A percentile compares a stretch with the other conserved stretches of the same genome.
Evolutionary conservation across 1,139 yeast species (phyloP).

Genomic region (Pichia sorboxylosa): DNA sequence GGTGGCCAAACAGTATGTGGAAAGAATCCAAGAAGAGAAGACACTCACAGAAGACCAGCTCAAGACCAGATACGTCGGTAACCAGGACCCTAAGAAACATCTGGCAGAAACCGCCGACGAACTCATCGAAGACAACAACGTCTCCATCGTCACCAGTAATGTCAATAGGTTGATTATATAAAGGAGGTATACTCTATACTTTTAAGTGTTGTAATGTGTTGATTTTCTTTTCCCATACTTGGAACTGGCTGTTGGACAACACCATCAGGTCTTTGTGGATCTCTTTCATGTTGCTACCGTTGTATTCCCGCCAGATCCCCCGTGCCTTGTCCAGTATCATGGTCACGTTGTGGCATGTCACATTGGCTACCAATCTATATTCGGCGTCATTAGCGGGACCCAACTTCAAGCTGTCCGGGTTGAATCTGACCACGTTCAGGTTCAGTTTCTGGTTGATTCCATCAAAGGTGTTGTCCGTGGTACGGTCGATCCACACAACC

Average conservation of each 20-base stretch:
- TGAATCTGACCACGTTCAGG: slow-evolving; percentile 55
- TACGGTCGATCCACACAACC: slow-evolving; percentile 46
- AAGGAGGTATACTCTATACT: neutral
- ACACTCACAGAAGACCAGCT: slow-evolving; percentile 80
- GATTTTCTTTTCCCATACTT: slow-evolving; percentile 43
- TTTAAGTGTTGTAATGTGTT: neutral
- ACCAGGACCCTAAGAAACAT: slow-evolving; percentile 98
- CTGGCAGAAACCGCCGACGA: slow-evolving; percentile 78
- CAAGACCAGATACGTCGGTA: slow-evolving; percentile 93
- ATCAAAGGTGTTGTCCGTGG: slow-evolving; percentile 22
- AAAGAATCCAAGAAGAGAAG: slow-evolving; percentile 86
- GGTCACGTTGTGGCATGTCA: slow-evolving; percentile 45
- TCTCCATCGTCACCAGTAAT: slow-evolving; percentile 75
- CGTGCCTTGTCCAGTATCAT: slow-evolving; percentile 35
- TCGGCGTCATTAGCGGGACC: slow-evolving; percentile 15
- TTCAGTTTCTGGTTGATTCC: slow-evolving; percentile 35
- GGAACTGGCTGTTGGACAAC: slow-evolving; percentile 51
- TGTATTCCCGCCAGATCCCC: slow-evolving; percentile 46
- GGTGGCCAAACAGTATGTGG: slow-evolving; percentile 82
- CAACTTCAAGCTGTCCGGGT: slow-evolving; percentile 28
- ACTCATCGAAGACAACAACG: slow-evolving; percentile 81
- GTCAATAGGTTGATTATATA: slow-evolving; percentile 77
- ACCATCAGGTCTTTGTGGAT: slow-evolving; percentile 51
- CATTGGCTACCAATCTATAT: slow-evolving; percentile 41
- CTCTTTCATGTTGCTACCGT: slow-evolving; percentile 35